Evolutionary conservation across 306 rosid species (phyloP), one percentile per base, ranked within the genome.

Genomic region (Castanea sativa): DNA sequence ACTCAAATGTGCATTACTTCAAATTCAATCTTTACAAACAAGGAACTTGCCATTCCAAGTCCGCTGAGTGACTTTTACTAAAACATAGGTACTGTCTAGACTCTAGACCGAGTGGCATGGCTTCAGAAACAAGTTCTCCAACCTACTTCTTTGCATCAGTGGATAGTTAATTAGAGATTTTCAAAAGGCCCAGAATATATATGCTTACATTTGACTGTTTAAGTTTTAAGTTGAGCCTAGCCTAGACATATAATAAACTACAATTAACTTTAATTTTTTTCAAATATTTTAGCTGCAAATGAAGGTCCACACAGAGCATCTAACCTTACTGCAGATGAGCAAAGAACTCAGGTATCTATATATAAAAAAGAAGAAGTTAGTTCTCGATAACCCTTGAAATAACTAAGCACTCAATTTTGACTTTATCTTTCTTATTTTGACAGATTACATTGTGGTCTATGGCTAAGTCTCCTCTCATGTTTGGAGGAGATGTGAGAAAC

Each of bases 401-500:
- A 23, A 52, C 79, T n/a, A 53, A 63, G 55, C 5, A 73, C 33
- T 83, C 23, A 43, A 69, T 73, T 69, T 32, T 80, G 41, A 76
- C 64, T 59, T 64, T 71, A 57, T 51, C 69, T 57, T 11, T 59
- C 53, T 78, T 64, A 21, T 61, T 72, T 74, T 84, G 59, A 64
- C 90, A 95, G 99, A 86, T 93, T 88, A 93, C 96, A 73, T 78
- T 95, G 80, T 95, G 99, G 98, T 81, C 93, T 73, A 83, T 95
- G 84, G 92, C 99, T 45, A 93, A 88, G 85, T 95, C 99, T 88
- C 99, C 99, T 76, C 90, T 95, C 68, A 95, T 95, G 97, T 95
- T 75, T 85, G 99, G 99, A 29, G 99, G 99, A 68, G 98, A 95
- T 87, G 81, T 95, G 85, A 87, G 97, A 80, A 89, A 86, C 51